phyloP scores from a whole-genome alignment of 345 rosid species.

The Eucalyptus viminalis region DNA sequence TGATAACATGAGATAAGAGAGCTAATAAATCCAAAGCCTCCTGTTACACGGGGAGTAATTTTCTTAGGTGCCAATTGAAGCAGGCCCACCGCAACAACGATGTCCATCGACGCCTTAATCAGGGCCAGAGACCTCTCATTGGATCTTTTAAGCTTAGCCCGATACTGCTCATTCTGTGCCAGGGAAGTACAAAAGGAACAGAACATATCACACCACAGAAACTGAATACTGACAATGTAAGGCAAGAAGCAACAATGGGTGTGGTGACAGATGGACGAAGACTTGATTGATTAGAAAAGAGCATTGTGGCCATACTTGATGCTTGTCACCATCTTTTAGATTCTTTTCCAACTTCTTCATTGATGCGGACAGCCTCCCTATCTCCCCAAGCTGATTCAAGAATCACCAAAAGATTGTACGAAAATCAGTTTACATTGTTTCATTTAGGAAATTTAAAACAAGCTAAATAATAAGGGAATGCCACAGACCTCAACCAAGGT shows the following conservation, averaged over 20 bases:
- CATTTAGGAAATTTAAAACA: neutral
- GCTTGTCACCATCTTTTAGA: slow-evolving; percentile 44
- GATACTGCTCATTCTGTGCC: slow-evolving; percentile 58
- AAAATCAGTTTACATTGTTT: neutral
- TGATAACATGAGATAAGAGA: slow-evolving; percentile 95
- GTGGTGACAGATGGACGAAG: neutral
- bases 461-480: neutral
- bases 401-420: neutral
- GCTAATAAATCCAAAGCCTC: slow-evolving; percentile 67
- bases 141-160: slow-evolving; percentile 67
- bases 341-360: slow-evolving; percentile 77
- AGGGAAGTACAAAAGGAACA: neutral
- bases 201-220: neutral
- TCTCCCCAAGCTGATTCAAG: slow-evolving; percentile 57
- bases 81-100: slow-evolving; percentile 71
- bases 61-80: slow-evolving; percentile 83
- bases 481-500: slow-evolving; percentile 80
- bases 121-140: slow-evolving; percentile 76
- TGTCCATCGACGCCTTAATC: slow-evolving; percentile 72
- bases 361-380: slow-evolving; percentile 69
- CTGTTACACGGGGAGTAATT: slow-evolving; percentile 83
- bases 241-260: neutral
- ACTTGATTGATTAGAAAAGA: neutral
- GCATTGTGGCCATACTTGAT: slow-evolving; percentile 27
- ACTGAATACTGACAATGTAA: neutral